phyloP scores from a whole-genome alignment of 352 stramenopile genomes.

The Phytopythium chamaehyphon region DNA sequence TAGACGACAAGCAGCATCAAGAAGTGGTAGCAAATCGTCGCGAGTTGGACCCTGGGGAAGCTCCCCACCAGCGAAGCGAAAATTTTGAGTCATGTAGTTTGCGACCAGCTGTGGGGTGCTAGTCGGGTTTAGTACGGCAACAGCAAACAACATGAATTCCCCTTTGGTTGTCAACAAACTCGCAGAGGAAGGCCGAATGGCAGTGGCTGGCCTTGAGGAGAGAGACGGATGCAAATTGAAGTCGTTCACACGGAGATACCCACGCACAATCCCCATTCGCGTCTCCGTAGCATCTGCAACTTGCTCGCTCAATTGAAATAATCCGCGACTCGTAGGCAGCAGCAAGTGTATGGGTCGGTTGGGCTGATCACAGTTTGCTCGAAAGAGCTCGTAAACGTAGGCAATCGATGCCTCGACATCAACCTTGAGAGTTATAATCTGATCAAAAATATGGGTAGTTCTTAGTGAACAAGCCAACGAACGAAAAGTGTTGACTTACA shows the following conservation, averaged over 20 bases:
- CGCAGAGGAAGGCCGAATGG: background rate
- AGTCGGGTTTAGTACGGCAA: conserved; percentile 51
- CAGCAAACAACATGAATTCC: conserved; percentile 67
- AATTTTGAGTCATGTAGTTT: conserved; percentile 76
- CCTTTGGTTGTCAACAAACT: conserved; percentile 6
- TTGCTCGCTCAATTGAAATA: conserved; percentile 71
- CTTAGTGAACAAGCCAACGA: background rate
- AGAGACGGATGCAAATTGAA: conserved; percentile 42
- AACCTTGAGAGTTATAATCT: conserved; percentile 59
- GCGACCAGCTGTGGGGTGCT: conserved; percentile 55
- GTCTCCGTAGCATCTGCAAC: conserved; percentile 60
- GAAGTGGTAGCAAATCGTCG: conserved; percentile 22
- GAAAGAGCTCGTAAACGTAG: conserved; percentile 79
- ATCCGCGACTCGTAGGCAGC: conserved; percentile 50
- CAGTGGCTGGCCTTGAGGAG: background rate
- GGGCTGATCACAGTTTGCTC: conserved; percentile 43
- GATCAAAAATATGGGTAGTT: background rate
- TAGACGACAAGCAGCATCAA: conserved; percentile 28
- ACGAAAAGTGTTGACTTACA: conserved; percentile 22
- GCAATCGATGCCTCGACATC: conserved; percentile 46
- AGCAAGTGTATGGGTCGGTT: conserved; percentile 67
- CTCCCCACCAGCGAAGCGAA: conserved; percentile 23
- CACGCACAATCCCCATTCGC: conserved; percentile 56
- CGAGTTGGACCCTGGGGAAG: background rate
- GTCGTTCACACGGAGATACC: conserved; percentile 61